These are phyloP conservation scores for Rhododendron mucronatum DNA, from an alignment of 148 eudicot genomes.

Conservation along the genomic window DNA sequence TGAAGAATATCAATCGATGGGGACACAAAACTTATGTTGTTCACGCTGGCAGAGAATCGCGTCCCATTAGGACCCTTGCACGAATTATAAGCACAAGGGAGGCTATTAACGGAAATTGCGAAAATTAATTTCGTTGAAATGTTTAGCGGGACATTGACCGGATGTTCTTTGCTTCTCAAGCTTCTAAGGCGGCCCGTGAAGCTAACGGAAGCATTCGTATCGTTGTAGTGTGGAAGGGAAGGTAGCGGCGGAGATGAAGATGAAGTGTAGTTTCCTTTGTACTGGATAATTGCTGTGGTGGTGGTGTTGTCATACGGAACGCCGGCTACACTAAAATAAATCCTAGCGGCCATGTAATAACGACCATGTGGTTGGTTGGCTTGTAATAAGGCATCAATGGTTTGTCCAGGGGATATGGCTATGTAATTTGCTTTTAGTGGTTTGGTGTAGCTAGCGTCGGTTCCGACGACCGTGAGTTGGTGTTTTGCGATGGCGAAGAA, in stretches of 20 bases:
- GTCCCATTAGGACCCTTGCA: constrained; percentile 13
- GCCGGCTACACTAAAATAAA: neutral
- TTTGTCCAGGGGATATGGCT: constrained; percentile 11
- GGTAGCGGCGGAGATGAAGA: neutral
- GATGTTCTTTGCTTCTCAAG: constrained; percentile 4
- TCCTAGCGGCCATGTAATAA: constrained; percentile 4
- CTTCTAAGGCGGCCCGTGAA: constrained; percentile 10
- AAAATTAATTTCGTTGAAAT: constrained; percentile 5
- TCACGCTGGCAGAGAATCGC: constrained; percentile 12
- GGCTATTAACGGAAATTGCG: constrained; percentile 8
- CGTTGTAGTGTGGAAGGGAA: constrained; percentile 10
- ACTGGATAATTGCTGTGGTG: constrained; percentile 6
- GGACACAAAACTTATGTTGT: constrained; percentile 15
- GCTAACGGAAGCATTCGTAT: constrained; percentile 6
- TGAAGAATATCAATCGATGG: constrained; percentile 17
- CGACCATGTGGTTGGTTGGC: neutral
- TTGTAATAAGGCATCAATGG: constrained; percentile 3
- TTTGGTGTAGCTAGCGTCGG: constrained; percentile 8
- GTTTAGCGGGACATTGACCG: neutral
- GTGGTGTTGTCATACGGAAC: neutral
- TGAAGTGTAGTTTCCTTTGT: neutral
- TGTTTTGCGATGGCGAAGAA: neutral
- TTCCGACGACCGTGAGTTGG: neutral
- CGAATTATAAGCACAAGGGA: constrained; percentile 5
- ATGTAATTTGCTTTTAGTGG: neutral